Base-by-base conservation (phyloP, 2,329 filamentous ascomycete species). In the Mariannaea sp. region DNA sequence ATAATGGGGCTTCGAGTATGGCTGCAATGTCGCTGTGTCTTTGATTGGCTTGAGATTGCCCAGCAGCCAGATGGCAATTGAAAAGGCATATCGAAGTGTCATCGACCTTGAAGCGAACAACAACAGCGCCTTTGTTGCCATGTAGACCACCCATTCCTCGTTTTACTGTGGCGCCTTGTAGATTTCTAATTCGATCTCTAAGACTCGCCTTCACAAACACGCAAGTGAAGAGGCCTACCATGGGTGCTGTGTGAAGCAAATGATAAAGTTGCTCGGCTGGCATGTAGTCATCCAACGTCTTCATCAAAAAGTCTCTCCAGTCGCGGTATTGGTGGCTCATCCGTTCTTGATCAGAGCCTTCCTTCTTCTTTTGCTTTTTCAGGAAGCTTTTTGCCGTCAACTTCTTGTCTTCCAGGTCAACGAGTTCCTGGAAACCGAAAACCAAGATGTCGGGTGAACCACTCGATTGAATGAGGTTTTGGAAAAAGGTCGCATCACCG, bases 251-350 rank as follows among this genome's bases (percentile, higher is more conserved):
- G 64, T 97, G 92, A 7, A 99, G 78, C 5, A 96, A 81, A 40
- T 91, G 86, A 67, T 97, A 99, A 10, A 89, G 77, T 58, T 92
- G 84, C 48, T 89, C 83, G 7, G 81, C 74, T 0, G 89, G 88
- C 82, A 94, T 89, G 65, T 87, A 86, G 61, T 96, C 90, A 67
- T 96, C 90, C 32, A 99, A 78, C 46, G 85, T 86, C 54, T 89
- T 84, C 33, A 89, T 86, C 24, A 99, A 78, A 69, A 96, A 92
- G 69, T 97, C 92, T 67, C 91, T 84, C 94, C 94, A 99, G 56
- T 95, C 91, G 58, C 94, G 89, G 71, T 99, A 99, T 68, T 97
- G 92, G 62, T 95, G 92, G 71, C 91, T 95, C 90, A 97, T 97
- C 62, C 92, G 85, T 70, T 97, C 92, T 65, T 90, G 87, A 44